A percentile compares a stretch with the other conserved stretches of the same genome.
Evolutionary conservation across 257 asterid species (phyloP).

Genomic region (Scutellaria galericulata): DNA sequence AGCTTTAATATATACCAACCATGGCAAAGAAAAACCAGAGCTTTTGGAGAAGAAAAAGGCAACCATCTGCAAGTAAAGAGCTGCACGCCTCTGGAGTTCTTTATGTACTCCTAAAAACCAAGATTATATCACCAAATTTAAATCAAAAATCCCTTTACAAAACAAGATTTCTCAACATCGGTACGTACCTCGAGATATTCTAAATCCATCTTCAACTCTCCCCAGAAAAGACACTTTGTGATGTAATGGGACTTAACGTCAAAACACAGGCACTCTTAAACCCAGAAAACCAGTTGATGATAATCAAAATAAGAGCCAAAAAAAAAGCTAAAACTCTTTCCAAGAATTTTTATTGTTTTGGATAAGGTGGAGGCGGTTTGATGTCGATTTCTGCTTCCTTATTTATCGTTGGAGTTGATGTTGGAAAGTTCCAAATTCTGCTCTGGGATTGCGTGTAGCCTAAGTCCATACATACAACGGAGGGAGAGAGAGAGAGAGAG

Average conservation of each 20-base stretch:
- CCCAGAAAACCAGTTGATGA: too few relatives aligned
- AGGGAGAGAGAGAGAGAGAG: neutral
- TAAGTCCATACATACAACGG: slow-evolving; percentile 33
- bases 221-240: neutral
- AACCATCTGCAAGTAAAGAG: slow-evolving; percentile 90
- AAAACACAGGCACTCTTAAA: neutral
- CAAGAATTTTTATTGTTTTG: neutral
- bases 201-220: slow-evolving; percentile 54
- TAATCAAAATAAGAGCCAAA: neutral
- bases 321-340: neutral
- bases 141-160: neutral
- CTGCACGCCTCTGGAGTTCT: slow-evolving; percentile 76
- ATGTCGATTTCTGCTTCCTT: neutral
- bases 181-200: slow-evolving; percentile 63
- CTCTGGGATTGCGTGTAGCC: slow-evolving; percentile 38
- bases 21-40: slow-evolving; percentile 94
- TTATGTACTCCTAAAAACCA: slow-evolving; percentile 57
- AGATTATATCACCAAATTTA: neutral
- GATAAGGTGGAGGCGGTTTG: neutral
- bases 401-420: neutral
- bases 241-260: neutral
- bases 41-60: slow-evolving; percentile 84
- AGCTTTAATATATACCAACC: slow-evolving; percentile 37
- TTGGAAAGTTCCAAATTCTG: slow-evolving; percentile 35
- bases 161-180: neutral